Base-by-base conservation (phyloP, 305 asterid genomes). In the Solanum chacoense region DNA sequence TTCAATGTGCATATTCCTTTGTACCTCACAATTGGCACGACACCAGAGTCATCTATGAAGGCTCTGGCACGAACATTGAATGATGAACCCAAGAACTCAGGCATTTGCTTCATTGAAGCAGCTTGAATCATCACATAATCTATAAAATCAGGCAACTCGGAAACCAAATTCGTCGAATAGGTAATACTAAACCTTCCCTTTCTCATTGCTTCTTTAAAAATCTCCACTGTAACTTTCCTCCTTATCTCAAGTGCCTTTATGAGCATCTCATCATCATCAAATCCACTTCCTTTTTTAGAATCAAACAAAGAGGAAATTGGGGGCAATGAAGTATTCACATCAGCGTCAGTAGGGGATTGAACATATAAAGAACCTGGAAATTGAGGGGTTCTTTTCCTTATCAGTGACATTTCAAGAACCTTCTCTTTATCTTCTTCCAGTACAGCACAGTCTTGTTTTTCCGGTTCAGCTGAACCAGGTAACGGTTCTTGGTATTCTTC, bases 51-150 rank as follows among this genome's bases (percentile, higher is more conserved):
- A 84, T 91, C 93, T 50, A 97, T 91, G 89, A 93, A 91, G 88
- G 85, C 87, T 67, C 87, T 91, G 11, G 94, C 98, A 8, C 99
- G 98, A 90, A 87, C 90, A 90, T 97, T 97, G 89, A 93, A 97
- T 11, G 99, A 93, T 69, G 96, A 91, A 36, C 29, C 87, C 45
- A 94, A 93, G 89, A 94, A 97, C 28, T 96, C 93, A 8, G 93
- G 94, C 87, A 83, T 91, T 77, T 92, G 88, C 91, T 97, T 97
- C 98, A 97, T 92, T 37, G 93, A 91, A 89, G 94, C 98, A 86
- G 98, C 99, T 92, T 95, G 93, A 83, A 97, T 94, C 98, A 97
- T 97, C 38, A 94, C 98, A 90, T 75, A 93, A 90, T 97, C 99
- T 65, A 97, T 88, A 84, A 93, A 97, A 84, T 94, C 98, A n/a